Conservation (phyloP, 495 filamentous ascomycete genomes). For the Acidiella bohemica region DNA sequence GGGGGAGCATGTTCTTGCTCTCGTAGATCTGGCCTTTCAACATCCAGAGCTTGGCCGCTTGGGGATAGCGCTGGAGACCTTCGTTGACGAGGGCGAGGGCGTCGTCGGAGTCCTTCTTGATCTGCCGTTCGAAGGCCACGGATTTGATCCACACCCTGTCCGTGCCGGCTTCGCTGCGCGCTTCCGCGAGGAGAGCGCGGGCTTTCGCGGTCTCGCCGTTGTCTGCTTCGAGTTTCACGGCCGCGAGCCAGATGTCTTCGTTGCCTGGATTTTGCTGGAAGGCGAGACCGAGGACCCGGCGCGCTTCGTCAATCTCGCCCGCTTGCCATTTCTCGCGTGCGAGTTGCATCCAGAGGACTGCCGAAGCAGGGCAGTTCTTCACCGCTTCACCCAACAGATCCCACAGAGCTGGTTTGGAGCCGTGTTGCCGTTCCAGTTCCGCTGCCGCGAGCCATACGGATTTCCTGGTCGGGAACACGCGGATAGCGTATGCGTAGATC, state of each 20-base stretch:
- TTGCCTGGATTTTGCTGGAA: conserved; percentile 91
- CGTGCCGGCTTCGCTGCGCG: conserved; percentile 74
- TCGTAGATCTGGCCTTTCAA: conserved; percentile 98
- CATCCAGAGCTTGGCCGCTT: conserved; percentile 85
- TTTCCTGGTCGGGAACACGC: conserved; percentile 71
- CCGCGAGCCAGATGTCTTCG: conserved; percentile 92
- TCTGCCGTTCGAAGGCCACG: conserved; percentile 76
- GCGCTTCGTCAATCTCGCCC: conserved; percentile 71
- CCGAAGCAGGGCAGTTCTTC: conserved; percentile 77
- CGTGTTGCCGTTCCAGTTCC: conserved; percentile 83
- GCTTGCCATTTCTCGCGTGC: conserved; percentile 87
- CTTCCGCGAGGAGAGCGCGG: conserved; percentile 61
- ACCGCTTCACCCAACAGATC: conserved; percentile 83
- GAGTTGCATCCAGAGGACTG: conserved; percentile 90
- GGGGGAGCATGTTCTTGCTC: conserved; percentile 54
- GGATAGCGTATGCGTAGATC: conserved; percentile 81
- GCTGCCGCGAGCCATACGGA: conserved; percentile 79
- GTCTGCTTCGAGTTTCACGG: conserved; percentile 88
- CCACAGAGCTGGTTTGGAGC: conserved; percentile 68
- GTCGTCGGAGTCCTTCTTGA: conserved; percentile 55
- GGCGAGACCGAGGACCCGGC: conserved; percentile 66
- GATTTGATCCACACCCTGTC: conserved; percentile 95
- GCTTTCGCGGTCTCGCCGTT: conserved; percentile 68
- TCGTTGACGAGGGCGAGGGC: conserved; percentile 78
- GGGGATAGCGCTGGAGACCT: conserved; percentile 77